Conservation (phyloP, 2,329 filamentous ascomycete species). For the Talaromyces albobiverticillius region DNA sequence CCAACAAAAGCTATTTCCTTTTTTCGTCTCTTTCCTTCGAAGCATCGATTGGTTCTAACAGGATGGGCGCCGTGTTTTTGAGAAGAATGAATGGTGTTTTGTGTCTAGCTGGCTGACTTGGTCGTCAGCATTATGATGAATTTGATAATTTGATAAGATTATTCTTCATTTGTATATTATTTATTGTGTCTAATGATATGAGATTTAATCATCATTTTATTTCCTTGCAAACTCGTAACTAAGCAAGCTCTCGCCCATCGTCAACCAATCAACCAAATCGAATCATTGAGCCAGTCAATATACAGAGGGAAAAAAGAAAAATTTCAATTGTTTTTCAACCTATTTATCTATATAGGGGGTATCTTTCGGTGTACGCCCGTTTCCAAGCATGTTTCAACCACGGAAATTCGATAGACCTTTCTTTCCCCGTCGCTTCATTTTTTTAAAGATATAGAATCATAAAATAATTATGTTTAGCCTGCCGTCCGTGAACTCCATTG, state of each 20-base stretch:
- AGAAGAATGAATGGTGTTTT: neutral
- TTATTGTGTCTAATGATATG: neutral
- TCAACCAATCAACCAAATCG: too few species aligned
- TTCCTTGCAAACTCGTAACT: too few species aligned
- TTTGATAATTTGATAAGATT: neutral
- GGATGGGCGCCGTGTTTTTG: neutral
- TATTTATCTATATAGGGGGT: neutral
- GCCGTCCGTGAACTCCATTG: slow-evolving; percentile 13
- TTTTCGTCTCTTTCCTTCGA: neutral
- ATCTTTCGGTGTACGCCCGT: neutral
- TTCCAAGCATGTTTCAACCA: too few species aligned
- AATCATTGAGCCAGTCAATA: too few species aligned
- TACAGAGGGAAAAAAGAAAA: neutral
- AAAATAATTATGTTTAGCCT: neutral
- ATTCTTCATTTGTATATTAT: neutral
- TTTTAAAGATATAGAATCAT: neutral
- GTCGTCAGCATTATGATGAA: neutral
- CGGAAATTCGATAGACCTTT: neutral
- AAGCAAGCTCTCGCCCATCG: too few species aligned
- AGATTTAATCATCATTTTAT: too few species aligned
- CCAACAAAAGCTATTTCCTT: neutral
- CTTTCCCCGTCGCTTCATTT: neutral
- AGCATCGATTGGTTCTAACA: too few species aligned
- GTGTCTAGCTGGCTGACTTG: too few species aligned
- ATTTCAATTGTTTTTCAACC: neutral